These are phyloP conservation scores for Pholiota molesta DNA, from an alignment of 768 basidiomycete genomes.

Conservation along the genomic window DNA sequence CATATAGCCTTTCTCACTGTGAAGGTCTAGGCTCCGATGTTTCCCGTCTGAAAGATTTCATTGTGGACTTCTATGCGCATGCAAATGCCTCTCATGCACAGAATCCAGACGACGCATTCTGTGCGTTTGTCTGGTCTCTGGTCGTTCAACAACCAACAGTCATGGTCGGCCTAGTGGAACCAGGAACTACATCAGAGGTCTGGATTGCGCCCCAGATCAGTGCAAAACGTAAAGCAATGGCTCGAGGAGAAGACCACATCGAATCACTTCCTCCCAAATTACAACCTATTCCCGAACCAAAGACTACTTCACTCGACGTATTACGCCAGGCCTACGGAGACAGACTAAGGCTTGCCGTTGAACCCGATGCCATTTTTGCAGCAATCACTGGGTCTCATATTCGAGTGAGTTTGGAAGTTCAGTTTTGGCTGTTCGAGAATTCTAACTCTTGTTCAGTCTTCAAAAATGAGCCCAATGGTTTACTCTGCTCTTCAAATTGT, in stretches of 20 bases:
- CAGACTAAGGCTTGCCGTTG: constrained; percentile 71
- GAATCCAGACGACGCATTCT: constrained; percentile 73
- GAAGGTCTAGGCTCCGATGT: constrained; percentile 66
- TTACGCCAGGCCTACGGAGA: constrained; percentile 62
- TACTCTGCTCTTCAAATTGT: constrained; percentile 84
- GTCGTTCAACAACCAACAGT: constrained; percentile 77
- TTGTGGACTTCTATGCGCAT: constrained; percentile 64
- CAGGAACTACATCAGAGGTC: constrained; percentile 63
- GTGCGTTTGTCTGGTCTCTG: constrained; percentile 81
- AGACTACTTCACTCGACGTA: constrained; percentile 54
- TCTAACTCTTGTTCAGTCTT: constrained; percentile 47
- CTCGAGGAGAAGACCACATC: constrained; percentile 50
- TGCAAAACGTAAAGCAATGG: constrained; percentile 65
- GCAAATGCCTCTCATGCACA: constrained; percentile 46
- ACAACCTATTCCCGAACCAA: constrained; percentile 57
- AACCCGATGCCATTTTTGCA: constrained; percentile 72
- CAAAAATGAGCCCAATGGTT: constrained; percentile 83
- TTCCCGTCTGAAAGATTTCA: constrained; percentile 71
- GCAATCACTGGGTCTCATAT: constrained; percentile 88
- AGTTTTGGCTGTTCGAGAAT: neutral
- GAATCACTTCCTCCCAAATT: constrained; percentile 50
- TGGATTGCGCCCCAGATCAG: constrained; percentile 79
- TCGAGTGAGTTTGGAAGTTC: constrained; percentile 51
- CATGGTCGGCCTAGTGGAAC: constrained; percentile 70
- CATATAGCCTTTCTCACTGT: constrained; percentile 47